A percentile compares a stretch with the other conserved stretches of the same genome.
Evolutionary conservation across 2,329 filamentous ascomycete species (phyloP).

Genomic region (Xylaria sp.): DNA sequence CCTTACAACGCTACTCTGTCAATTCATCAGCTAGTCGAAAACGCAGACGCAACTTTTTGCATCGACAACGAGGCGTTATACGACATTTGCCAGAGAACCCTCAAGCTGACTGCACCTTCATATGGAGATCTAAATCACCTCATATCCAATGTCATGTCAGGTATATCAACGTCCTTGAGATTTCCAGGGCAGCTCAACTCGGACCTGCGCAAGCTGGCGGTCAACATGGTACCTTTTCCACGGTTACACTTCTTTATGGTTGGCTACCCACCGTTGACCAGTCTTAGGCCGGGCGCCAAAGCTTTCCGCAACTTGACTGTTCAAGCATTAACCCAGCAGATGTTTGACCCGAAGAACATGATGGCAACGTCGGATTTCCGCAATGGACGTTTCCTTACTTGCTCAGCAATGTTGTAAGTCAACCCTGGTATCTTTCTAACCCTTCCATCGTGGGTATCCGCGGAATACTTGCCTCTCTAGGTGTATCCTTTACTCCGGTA

Average conservation of each 20-base stretch:
- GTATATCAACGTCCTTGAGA: not conserved
- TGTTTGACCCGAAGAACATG: conserved; percentile 13
- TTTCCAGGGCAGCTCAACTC: conserved; percentile 1
- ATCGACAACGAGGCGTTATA: conserved; percentile 99
- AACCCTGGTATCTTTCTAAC: not conserved
- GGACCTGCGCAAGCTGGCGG: not conserved
- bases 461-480: too few relatives aligned
- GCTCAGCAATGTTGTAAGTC: conserved; percentile 10
- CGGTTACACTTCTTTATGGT: conserved; percentile 11
- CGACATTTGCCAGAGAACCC: conserved; percentile 99
- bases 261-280: conserved; percentile 7
- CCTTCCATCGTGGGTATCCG: not conserved
- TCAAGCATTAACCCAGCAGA: conserved; percentile 8
- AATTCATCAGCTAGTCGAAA: conserved; percentile 98
- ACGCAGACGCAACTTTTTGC: conserved; percentile 99
- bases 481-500: not conserved
- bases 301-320: not conserved
- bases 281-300: not conserved
- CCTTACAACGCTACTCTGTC: conserved; percentile 99
- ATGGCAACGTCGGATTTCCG: not conserved
- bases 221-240: conserved; percentile 4
- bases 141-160: not conserved
- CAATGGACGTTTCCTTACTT: not conserved
- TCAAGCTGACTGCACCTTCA: conserved; percentile 98
- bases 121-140: conserved; percentile 81